A percentile compares a stretch with the other conserved stretches of the same genome.
These are phyloP conservation scores for Solanum bulbocastanum DNA, from an alignment of 257 asterid species.

Conservation along the genomic window DNA sequence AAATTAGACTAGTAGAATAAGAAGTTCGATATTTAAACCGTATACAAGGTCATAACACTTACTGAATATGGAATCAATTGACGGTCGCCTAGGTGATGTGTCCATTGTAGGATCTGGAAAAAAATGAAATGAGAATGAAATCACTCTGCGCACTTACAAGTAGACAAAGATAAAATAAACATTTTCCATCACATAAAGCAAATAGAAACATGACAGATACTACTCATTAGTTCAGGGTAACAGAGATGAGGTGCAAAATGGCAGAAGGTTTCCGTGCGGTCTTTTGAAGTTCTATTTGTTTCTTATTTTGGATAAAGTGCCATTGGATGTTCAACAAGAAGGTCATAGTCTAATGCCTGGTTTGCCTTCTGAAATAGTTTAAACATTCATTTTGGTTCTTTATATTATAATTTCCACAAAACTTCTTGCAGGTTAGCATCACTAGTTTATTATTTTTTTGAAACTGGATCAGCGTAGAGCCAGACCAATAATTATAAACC, in stretches of 20 bases:
- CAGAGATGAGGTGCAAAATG: neutral
- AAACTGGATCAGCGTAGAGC: neutral
- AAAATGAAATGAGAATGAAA: neutral
- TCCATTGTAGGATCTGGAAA: slow-evolving; percentile 38
- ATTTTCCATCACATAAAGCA: neutral
- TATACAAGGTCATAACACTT: slow-evolving; percentile 5
- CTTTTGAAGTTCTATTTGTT: neutral
- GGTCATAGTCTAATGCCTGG: neutral
- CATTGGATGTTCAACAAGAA: neutral
- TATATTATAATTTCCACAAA: neutral
- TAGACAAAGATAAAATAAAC: neutral
- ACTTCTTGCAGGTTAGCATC: neutral
- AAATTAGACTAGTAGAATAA: neutral
- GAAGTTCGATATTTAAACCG: neutral
- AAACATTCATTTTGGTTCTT: neutral
- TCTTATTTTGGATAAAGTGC: neutral
- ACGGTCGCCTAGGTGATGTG: slow-evolving; percentile 51
- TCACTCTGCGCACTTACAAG: neutral
- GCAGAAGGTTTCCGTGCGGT: neutral
- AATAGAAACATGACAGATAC: neutral
- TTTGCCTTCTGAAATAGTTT: neutral
- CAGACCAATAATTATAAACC: neutral
- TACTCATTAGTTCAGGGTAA: neutral
- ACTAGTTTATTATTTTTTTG: neutral
- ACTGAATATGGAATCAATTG: slow-evolving; percentile 55